Base-by-base conservation (phyloP, 345 rosid genomes). In the Camelina laxa region DNA sequence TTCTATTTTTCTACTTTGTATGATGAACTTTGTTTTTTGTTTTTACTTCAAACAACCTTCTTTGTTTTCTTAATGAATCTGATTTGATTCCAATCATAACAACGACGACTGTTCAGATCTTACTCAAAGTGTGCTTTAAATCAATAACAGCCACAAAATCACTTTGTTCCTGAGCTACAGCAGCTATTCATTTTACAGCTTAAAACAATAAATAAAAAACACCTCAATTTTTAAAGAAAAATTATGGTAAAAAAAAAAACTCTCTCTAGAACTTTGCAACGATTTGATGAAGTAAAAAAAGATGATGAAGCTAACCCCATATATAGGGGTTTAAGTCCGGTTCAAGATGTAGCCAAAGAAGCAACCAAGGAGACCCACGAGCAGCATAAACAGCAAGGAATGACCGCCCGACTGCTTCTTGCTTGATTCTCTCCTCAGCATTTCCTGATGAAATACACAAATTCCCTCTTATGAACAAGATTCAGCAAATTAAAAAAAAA, bases 321-420 rank as follows among this genome's bases (percentile, higher is more conserved):
- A 36, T 27, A 27, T 27, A 27, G 30, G 59, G 4, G 30, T 36
- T 24, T 62, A 76, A 14, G 76, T 76, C 68, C 79, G 82, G 83
- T 82, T 83, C 69, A 81, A 49, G 12, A 82, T 61, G 85, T 85
- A 93, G 81, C 95, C 95, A 35, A 85, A 35, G 42, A 87, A 41
- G 31, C 84, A 59, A 39, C 98, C 87, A 4, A 89, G 79, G 8
- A 93, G 67, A 72, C 81, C 95, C 57, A 89, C 80, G 67, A 93
- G 81, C 49, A 83, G 56, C 72, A 83, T 84, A 57, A 85, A 61
- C 61, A 81, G 21, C 51, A 85, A 31, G 24, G 95, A 82, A 79
- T 80, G 61, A 54, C 89, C 82, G n/a, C 84, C 84, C 0, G 74
- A 55, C 49, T 70, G 80, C 36, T 74, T 87, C 68, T 69, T 84